Percentiles rank a stretch among this genome's conserved stretches.
Evolutionary conservation across 768 basidiomycete species (phyloP).

Genomic region (Mycena polygramma): DNA sequence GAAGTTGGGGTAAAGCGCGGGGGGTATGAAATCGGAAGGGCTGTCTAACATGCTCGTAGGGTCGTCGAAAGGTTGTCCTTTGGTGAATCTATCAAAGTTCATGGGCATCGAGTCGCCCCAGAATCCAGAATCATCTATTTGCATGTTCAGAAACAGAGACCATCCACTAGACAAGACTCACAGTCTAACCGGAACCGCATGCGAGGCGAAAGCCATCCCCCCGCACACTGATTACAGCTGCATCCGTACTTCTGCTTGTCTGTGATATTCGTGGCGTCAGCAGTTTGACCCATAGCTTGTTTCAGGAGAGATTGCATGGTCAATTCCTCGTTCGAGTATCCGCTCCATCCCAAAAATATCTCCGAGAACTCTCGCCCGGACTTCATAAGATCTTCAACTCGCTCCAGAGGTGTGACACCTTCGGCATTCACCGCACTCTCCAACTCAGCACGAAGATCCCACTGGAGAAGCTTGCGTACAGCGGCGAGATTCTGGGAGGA

Average conservation of each 20-base stretch:
- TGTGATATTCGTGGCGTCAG: neutral
- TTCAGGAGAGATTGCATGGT: constrained; percentile 27
- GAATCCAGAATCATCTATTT: too few relatives aligned
- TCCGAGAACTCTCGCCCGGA: constrained; percentile 30
- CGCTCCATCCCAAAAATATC: constrained; percentile 32
- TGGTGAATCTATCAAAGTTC: too few relatives aligned
- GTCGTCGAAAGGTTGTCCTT: too few relatives aligned
- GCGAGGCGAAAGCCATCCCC: neutral
- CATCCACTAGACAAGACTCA: too few relatives aligned
- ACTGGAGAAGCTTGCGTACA: constrained; percentile 27
- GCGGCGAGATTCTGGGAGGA: constrained; percentile 24
- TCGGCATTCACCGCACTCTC: constrained; percentile 30
- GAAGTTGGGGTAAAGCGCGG: too few relatives aligned
- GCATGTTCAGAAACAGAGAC: too few relatives aligned
- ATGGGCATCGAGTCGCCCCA: too few relatives aligned
- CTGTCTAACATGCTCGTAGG: too few relatives aligned
- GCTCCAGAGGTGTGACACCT: constrained; percentile 33
- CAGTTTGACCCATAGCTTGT: constrained; percentile 24
- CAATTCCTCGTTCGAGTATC: constrained; percentile 26
- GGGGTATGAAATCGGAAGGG: too few relatives aligned
- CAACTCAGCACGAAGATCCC: constrained; percentile 31
- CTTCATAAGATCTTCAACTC: constrained; percentile 22
- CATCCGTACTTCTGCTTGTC: constrained; percentile 23
- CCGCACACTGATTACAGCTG: constrained; percentile 14
- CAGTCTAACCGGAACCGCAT: too few relatives aligned